phyloP scores from a whole-genome alignment of 2,329 filamentous ascomycete genomes.

The Scytalidium sp. region DNA sequence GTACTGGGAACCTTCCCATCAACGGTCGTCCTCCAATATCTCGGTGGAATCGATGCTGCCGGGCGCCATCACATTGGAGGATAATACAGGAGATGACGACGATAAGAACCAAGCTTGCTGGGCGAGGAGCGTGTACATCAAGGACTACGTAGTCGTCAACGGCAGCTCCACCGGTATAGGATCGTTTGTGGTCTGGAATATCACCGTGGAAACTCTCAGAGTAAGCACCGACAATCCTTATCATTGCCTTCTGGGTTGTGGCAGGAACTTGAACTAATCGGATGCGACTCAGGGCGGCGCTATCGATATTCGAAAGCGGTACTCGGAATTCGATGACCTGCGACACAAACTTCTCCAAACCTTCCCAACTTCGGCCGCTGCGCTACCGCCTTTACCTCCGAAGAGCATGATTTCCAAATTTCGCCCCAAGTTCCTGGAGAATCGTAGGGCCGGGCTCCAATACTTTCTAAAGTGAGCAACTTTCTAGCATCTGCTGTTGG shows the following conservation, averaged over 20 bases:
- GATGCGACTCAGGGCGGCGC: constrained; percentile 52
- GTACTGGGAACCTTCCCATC: constrained; percentile 35
- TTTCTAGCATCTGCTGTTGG: not conserved
- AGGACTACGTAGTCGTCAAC: constrained; percentile 51
- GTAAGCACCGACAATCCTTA: constrained; percentile 44
- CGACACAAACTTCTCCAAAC: constrained; percentile 69
- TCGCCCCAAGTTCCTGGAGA: constrained; percentile 79
- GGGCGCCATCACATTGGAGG: constrained; percentile 58
- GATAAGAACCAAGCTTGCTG: constrained; percentile 57
- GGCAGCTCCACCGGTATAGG: constrained; percentile 43
- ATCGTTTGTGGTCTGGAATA: constrained; percentile 96
- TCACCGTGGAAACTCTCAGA: constrained; percentile 79
- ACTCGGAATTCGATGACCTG: constrained; percentile 91
- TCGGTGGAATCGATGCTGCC: constrained; percentile 45
- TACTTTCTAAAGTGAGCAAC: constrained; percentile 86
- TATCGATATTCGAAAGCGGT: constrained; percentile 68
- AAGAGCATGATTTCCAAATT: constrained; percentile 91
- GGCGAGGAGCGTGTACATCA: constrained; percentile 60
- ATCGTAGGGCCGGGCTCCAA: constrained; percentile 74
- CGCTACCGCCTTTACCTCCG: constrained; percentile 85
- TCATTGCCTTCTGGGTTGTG: no score
- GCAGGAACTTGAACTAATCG: no score
- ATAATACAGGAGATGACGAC: constrained; percentile 49
- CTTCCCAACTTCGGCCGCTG: constrained; percentile 79
- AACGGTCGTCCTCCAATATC: constrained; percentile 34